phyloP scores from a whole-genome alignment of 2,329 filamentous ascomycete species.

The Didymosphaeria variabile region DNA sequence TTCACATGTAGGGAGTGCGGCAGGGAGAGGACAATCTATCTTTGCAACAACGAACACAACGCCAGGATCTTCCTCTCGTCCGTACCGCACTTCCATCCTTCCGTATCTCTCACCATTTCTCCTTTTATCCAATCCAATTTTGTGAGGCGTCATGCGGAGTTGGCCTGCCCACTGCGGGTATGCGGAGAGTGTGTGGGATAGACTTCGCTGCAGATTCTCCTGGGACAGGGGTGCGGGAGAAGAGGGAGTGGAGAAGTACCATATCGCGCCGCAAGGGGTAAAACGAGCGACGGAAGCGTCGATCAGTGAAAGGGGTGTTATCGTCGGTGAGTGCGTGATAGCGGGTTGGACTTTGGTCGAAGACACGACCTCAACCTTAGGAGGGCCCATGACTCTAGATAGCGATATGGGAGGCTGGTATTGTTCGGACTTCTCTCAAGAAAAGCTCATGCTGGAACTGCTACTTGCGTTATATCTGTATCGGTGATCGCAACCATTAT shows the following conservation, averaged over 20 bases:
- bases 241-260: background rate
- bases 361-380: background rate
- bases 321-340: background rate
- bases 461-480: no score
- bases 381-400: background rate
- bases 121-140: background rate
- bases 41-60: background rate
- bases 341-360: background rate
- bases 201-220: background rate
- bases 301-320: background rate
- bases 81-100: conserved; percentile 1
- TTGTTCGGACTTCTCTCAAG: no score
- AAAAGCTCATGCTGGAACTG: no score
- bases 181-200: conserved; percentile 1
- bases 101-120: background rate
- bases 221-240: background rate
- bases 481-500: no score
- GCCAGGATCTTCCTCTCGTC: background rate
- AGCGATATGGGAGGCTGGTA: no score
- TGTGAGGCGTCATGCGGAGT: background rate
- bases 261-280: conserved; percentile 2
- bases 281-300: conserved; percentile 8
- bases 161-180: conserved; percentile 9
- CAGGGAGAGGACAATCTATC: background rate
- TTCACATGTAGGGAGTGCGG: background rate